Evolutionary conservation across 2,329 filamentous ascomycete genomes (phyloP).

Genomic region (Lachnellula willkommii): DNA sequence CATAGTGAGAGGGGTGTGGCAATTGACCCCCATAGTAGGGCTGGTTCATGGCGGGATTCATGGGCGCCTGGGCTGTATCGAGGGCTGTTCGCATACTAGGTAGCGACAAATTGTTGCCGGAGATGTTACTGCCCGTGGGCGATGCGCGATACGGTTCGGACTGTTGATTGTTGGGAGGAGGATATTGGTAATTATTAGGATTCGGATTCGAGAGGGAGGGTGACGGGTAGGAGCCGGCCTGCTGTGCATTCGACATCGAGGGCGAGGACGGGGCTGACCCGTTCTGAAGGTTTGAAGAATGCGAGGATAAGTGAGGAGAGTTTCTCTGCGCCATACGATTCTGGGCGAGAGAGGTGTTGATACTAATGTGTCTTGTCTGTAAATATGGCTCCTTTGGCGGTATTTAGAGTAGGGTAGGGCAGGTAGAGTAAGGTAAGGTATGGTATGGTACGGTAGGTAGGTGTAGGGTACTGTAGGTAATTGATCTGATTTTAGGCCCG

Average conservation of each 20-base stretch:
- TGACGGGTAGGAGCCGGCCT: constrained; percentile 43
- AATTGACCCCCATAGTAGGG: constrained; percentile 33
- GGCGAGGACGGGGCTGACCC: constrained; percentile 29
- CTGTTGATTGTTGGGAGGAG: constrained; percentile 33
- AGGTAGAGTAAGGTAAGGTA: too few relatives aligned
- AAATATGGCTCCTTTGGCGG: neutral
- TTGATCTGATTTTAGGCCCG: too few relatives aligned
- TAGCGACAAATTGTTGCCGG: constrained; percentile 36
- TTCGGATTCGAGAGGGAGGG: constrained; percentile 41
- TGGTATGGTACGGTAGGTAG: too few relatives aligned
- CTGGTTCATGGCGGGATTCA: constrained; percentile 44
- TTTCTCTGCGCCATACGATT: constrained; percentile 24
- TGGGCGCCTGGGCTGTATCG: constrained; percentile 40
- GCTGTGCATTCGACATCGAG: constrained; percentile 31
- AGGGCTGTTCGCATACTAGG: constrained; percentile 44
- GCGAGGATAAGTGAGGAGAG: constrained; percentile 22
- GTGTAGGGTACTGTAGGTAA: too few relatives aligned
- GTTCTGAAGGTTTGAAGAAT: constrained; percentile 23
- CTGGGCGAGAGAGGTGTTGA: too few relatives aligned
- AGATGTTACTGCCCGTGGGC: constrained; percentile 39
- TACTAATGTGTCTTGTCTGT: neutral
- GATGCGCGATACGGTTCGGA: constrained; percentile 40
- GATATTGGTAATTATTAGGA: constrained; percentile 37
- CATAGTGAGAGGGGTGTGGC: constrained; percentile 42
- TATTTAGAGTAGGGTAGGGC: too few relatives aligned